Percentiles rank a stretch among this genome's conserved stretches.
These are phyloP conservation scores for Phaeosphaeriaceae sp. DNA, from an alignment of 2,329 filamentous ascomycete species.

Conservation along the genomic window DNA sequence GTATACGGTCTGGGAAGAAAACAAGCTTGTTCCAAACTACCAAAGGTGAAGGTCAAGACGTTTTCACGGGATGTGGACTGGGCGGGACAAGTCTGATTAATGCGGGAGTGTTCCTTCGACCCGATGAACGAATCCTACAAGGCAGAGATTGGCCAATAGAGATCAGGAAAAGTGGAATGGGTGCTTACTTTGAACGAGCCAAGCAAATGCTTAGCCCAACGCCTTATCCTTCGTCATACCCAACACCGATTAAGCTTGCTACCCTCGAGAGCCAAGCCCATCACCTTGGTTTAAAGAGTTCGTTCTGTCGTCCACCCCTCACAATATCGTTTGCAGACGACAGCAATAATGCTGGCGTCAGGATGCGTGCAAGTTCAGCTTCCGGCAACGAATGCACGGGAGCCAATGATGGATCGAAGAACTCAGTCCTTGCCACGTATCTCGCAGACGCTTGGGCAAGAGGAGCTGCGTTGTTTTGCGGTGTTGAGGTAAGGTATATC, in stretches of 20 bases:
- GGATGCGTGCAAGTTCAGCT: constrained; percentile 66
- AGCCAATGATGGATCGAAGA: constrained; percentile 73
- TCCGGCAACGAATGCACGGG: constrained; percentile 70
- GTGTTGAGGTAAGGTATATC: constrained; percentile 70
- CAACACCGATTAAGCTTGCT: constrained; percentile 63
- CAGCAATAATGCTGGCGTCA: constrained; percentile 68
- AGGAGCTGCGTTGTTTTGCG: constrained; percentile 74
- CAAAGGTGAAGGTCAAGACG: constrained; percentile 69
- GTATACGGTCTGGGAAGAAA: constrained; percentile 58
- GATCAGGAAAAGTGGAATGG: constrained; percentile 47
- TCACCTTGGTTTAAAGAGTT: constrained; percentile 57
- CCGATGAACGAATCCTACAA: constrained; percentile 61
- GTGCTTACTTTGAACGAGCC: constrained; percentile 61
- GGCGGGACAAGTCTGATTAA: constrained; percentile 16
- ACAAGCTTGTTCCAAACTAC: constrained; percentile 69
- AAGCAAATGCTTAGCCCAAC: constrained; percentile 64
- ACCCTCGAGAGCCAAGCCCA: constrained; percentile 65
- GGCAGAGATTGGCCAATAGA: constrained; percentile 67
- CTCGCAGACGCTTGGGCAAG: constrained; percentile 74
- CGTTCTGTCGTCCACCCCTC: constrained; percentile 64
- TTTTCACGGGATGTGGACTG: constrained; percentile 64
- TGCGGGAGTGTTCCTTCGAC: constrained; percentile 59
- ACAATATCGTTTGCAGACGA: constrained; percentile 69
- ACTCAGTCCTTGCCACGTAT: constrained; percentile 70
- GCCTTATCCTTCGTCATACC: constrained; percentile 65